phyloP scores from a whole-genome alignment of 2,329 filamentous ascomycete genomes.

The Fusarium pseudograminearum region DNA sequence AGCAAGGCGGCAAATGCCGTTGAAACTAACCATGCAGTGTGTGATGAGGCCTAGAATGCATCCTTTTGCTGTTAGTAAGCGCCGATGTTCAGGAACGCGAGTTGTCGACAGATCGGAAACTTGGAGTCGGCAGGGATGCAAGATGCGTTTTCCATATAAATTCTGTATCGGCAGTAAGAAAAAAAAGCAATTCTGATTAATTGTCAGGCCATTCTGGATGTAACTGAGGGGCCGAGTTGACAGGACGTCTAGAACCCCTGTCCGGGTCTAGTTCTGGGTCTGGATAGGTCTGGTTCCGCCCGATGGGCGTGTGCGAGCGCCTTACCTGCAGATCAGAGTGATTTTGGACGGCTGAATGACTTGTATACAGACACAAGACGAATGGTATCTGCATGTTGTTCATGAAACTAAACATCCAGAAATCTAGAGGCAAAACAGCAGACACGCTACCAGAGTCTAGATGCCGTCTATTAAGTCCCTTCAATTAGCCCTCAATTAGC shows the following conservation, averaged over 20 bases:
- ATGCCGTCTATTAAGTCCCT: not conserved
- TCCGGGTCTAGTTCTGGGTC: not conserved
- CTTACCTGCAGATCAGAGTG: conserved; percentile 40
- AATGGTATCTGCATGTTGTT: not conserved
- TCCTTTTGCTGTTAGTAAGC: not conserved
- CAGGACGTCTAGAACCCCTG: conserved; percentile 24
- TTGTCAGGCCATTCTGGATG: conserved; percentile 26
- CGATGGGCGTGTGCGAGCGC: conserved; percentile 37
- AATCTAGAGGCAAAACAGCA: not conserved
- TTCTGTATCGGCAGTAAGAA: not conserved
- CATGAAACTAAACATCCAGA: not conserved
- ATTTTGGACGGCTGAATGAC: not conserved
- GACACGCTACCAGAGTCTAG: not conserved
- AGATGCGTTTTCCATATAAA: conserved; percentile 16
- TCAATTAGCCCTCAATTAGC: not conserved
- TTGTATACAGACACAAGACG: not conserved
- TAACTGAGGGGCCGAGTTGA: conserved; percentile 8
- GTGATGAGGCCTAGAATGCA: not conserved
- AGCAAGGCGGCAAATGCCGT: conserved; percentile 1
- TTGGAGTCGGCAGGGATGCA: conserved; percentile 8
- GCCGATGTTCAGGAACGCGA: conserved; percentile 35
- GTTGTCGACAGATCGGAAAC: conserved; percentile 32
- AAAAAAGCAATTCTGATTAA: conserved; percentile 20
- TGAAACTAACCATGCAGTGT: not conserved
- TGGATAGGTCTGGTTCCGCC: not conserved